phyloP scores from a whole-genome alignment of 2,329 filamentous ascomycete species.

The Colletotrichum sp. region DNA sequence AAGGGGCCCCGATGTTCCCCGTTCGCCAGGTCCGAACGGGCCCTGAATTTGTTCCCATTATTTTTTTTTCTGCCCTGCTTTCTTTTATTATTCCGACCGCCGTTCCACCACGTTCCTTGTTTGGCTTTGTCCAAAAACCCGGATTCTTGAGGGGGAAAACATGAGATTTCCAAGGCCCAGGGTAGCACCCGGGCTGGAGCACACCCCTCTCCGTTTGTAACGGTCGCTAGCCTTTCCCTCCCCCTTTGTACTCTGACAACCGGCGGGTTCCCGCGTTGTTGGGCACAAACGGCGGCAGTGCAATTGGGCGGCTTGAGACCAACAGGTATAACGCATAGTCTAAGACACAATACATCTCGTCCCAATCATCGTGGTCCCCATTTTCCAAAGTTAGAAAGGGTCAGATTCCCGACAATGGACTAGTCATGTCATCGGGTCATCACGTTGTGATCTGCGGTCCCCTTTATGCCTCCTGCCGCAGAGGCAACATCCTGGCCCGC shows the following conservation, averaged over 20 bases:
- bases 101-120: constrained; percentile 17
- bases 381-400: constrained; percentile 12
- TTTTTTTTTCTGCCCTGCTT: constrained; percentile 12
- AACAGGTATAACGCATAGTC: constrained; percentile 4
- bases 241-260: not conserved
- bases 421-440: constrained; percentile 17
- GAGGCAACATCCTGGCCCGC: not conserved
- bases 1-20: not conserved
- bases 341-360: not conserved
- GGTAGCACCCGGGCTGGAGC: constrained; percentile 4
- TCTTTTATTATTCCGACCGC: not conserved
- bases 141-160: constrained; percentile 1
- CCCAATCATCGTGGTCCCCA: not conserved
- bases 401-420: not conserved
- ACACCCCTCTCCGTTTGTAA: not conserved
- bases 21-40: not conserved
- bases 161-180: constrained; percentile 9
- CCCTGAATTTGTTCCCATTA: not conserved
- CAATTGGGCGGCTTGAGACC: not conserved
- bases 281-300: not conserved
- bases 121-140: constrained; percentile 8
- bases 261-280: not conserved
- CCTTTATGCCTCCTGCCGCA: constrained; percentile 11
- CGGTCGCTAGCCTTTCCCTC: not conserved
- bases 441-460: constrained; percentile 13